Evolutionary conservation across 2,329 filamentous ascomycete genomes (phyloP).

Genomic region (Blastomyces silverae): DNA sequence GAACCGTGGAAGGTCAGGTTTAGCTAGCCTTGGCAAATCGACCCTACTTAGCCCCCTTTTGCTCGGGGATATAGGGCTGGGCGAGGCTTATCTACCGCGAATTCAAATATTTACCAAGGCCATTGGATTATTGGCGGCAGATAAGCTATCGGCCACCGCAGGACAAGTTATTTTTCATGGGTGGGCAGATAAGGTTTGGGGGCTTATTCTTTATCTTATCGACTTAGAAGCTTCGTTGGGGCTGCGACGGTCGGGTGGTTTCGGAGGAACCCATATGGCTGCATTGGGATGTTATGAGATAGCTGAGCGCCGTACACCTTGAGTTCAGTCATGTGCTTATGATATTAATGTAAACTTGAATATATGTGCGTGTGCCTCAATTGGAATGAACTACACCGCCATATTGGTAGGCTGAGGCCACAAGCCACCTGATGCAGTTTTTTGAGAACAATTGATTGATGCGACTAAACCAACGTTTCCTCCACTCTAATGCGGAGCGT

Average conservation of each 20-base stretch:
- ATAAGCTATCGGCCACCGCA: not conserved
- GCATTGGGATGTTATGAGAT: not conserved
- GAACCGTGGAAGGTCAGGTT: not conserved
- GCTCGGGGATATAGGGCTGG: not conserved
- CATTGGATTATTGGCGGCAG: constrained; percentile 1
- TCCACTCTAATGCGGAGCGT: not conserved
- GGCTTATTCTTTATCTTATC: not conserved
- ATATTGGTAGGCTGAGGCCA: not conserved
- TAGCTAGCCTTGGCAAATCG: not conserved
- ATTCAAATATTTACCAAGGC: not conserved
- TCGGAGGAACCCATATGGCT: not conserved
- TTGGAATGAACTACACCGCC: not conserved
- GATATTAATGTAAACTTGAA: not conserved
- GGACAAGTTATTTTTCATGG: no score
- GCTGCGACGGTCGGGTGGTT: not conserved
- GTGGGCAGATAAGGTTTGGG: not conserved
- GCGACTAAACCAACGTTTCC: not conserved
- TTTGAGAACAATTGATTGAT: not conserved
- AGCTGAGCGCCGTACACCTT: not conserved
- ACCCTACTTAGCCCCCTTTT: no score
- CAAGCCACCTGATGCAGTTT: not conserved
- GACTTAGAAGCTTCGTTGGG: not conserved
- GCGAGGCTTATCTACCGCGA: not conserved
- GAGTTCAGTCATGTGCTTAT: not conserved
- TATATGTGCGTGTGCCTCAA: not conserved